Evolutionary conservation across 164 flowering plant genomes (phyloP).

Genomic region (Vitis riparia): DNA sequence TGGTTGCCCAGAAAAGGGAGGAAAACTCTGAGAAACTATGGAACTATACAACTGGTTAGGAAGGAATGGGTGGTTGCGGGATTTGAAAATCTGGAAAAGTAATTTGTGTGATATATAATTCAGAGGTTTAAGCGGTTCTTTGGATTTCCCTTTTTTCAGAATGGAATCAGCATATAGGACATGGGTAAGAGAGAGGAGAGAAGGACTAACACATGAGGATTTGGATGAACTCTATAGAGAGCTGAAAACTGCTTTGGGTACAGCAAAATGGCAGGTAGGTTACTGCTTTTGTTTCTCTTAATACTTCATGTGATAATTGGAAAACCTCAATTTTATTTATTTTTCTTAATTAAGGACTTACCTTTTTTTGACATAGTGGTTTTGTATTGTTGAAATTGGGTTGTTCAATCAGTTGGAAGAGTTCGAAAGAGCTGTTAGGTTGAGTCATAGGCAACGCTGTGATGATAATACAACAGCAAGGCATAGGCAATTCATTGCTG

Average conservation of each 20-base stretch:
- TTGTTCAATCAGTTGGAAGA: constrained; percentile 70
- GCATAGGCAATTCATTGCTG: constrained; percentile 70
- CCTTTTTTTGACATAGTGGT: constrained; percentile 2
- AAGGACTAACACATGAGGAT: constrained; percentile 34
- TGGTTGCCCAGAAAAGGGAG: neutral
- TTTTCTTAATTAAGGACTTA: neutral
- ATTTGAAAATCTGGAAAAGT: neutral
- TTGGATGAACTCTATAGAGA: constrained; percentile 58
- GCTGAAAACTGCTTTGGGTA: constrained; percentile 79
- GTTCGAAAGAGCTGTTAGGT: constrained; percentile 79
- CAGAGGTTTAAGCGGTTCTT: neutral
- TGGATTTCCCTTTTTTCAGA: constrained; percentile 31
- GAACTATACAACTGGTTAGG: neutral
- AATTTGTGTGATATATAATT: no score
- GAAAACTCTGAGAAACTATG: neutral
- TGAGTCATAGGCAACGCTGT: constrained; percentile 46
- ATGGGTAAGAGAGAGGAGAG: constrained; percentile 65
- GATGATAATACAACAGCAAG: constrained; percentile 51
- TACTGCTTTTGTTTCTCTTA: neutral
- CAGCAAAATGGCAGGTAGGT: constrained; percentile 94
- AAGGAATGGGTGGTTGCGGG: neutral
- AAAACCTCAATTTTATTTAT: neutral
- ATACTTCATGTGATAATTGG: neutral
- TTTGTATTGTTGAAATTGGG: constrained; percentile 4
- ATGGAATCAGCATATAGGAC: constrained; percentile 82